A percentile compares a stretch with the other conserved stretches of the same genome.
Evolutionary conservation across 768 basidiomycete genomes (phyloP).

Genomic region (Phylloporus rhodoxanthus): DNA sequence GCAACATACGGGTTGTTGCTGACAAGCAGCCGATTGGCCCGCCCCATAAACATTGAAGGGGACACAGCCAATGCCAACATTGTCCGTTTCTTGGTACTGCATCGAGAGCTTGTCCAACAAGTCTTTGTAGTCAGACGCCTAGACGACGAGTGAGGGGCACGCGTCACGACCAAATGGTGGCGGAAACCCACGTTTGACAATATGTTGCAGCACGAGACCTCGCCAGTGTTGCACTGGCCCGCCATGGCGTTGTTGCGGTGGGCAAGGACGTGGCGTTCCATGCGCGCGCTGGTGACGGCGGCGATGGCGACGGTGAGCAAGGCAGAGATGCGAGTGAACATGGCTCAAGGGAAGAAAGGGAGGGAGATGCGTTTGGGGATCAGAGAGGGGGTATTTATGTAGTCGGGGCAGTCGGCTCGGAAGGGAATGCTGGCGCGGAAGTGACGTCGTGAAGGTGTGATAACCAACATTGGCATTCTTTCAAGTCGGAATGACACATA

Average conservation of each 20-base stretch:
- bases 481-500: background rate
- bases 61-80: slow-evolving; percentile 20
- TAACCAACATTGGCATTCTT: slow-evolving; percentile 6
- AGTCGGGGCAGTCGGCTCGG: background rate
- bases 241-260: slow-evolving; percentile 1
- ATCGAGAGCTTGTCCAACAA: slow-evolving; percentile 6
- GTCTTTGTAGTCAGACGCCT: slow-evolving; percentile 9
- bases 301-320: slow-evolving; percentile 16
- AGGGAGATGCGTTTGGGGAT: background rate
- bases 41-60: slow-evolving; percentile 18
- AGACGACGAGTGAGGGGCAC: background rate
- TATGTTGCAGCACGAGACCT: slow-evolving; percentile 17
- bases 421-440: background rate
- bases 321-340: slow-evolving; percentile 20
- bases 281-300: slow-evolving; percentile 19
- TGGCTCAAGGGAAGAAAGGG: slow-evolving; percentile 3
- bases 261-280: slow-evolving; percentile 13
- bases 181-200: slow-evolving; percentile 16
- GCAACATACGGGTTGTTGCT: slow-evolving; percentile 27
- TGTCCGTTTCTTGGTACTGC: slow-evolving; percentile 15
- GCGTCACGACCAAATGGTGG: background rate
- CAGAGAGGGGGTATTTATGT: slow-evolving; percentile 20
- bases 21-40: slow-evolving; percentile 16
- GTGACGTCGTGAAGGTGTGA: slow-evolving; percentile 9
- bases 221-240: slow-evolving; percentile 17